These are phyloP conservation scores for Pichia sp. DNA, from an alignment of 1,139 yeast genomes.

Conservation along the genomic window DNA sequence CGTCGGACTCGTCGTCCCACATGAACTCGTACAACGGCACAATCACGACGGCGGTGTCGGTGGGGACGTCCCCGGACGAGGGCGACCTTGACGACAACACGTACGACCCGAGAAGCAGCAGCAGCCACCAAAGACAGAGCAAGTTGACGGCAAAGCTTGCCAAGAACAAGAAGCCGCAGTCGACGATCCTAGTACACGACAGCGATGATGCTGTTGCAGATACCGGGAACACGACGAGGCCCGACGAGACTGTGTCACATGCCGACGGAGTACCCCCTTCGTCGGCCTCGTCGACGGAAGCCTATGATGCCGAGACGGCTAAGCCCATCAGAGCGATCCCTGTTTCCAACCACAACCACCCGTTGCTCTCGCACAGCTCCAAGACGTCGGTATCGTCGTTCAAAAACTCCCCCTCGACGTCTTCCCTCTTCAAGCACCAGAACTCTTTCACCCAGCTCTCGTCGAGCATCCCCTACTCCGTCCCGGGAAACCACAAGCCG, in stretches of 20 bases:
- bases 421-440: constrained; percentile 25
- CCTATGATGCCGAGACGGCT: not conserved
- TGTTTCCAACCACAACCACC: constrained; percentile 1
- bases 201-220: not conserved
- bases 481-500: constrained; percentile 53
- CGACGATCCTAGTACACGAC: constrained; percentile 8
- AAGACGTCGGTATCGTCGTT: constrained; percentile 19
- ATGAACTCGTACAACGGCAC: constrained; percentile 25
- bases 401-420: constrained; percentile 19
- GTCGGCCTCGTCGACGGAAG: not conserved
- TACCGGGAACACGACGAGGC: not conserved
- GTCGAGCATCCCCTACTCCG: constrained; percentile 64
- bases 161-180: constrained; percentile 5
- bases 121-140: not conserved
- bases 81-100: constrained; percentile 17
- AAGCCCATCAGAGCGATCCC: constrained; percentile 12
- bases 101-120: constrained; percentile 20
- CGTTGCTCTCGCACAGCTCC: constrained; percentile 1
- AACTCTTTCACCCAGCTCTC: constrained; percentile 48
- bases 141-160: not conserved
- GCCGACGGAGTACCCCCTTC: not conserved
- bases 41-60: constrained; percentile 32
- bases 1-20: constrained; percentile 13
- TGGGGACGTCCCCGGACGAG: constrained; percentile 32
- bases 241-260: not conserved